These are phyloP conservation scores for Fusarium luffae DNA, from an alignment of 2,329 filamentous ascomycete genomes.

Conservation along the genomic window DNA sequence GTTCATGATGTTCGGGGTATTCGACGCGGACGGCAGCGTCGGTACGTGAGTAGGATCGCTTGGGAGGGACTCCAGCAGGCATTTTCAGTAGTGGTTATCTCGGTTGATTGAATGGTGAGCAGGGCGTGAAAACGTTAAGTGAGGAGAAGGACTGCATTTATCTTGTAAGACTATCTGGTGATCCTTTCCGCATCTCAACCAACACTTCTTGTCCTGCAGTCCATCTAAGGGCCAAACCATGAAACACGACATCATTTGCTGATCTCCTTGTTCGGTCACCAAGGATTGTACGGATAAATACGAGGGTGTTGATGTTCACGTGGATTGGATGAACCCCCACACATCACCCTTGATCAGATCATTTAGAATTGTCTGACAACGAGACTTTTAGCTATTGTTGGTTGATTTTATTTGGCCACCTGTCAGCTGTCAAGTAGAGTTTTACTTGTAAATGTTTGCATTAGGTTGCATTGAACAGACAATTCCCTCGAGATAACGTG, in stretches of 20 bases:
- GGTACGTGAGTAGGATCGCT: conserved; percentile 73
- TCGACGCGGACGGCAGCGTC: conserved; percentile 81
- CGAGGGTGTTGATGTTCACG: conserved; percentile 7
- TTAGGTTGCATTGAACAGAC: background rate
- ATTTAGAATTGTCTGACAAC: conserved; percentile 6
- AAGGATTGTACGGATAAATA: background rate
- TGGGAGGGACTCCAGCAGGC: conserved; percentile 28
- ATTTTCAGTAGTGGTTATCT: background rate
- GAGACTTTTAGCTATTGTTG: background rate
- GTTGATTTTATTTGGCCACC: background rate
- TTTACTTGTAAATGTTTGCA: background rate
- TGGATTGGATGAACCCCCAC: conserved; percentile 18
- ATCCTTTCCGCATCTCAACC: background rate
- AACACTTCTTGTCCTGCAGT: background rate
- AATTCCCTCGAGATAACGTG: background rate
- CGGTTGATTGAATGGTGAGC: background rate
- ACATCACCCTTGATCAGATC: conserved; percentile 17
- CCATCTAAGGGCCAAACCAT: background rate
- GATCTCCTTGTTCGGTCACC: background rate
- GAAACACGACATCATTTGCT: background rate
- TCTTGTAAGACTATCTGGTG: background rate
- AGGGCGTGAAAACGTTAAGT: fast-evolving
- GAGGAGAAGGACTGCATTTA: background rate
- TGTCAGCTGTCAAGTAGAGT: conserved; percentile 5
- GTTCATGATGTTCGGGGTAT: conserved; percentile 78